Base-by-base conservation (phyloP, 2,329 filamentous ascomycete species). In the Neonectria ditissima region DNA sequence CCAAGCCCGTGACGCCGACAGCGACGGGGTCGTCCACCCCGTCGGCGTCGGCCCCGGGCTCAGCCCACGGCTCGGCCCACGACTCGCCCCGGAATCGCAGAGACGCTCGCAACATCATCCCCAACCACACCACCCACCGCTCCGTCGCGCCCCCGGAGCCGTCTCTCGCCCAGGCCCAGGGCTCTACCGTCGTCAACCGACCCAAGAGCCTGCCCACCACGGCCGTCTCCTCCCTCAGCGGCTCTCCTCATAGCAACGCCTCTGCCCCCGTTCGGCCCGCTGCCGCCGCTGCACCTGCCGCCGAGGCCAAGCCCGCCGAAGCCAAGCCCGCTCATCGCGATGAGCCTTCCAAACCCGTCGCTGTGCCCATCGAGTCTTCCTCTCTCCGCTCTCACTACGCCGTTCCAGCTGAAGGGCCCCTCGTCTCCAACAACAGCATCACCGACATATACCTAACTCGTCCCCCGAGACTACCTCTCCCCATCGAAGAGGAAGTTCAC, bases 401-500 rank as follows among this genome's bases (percentile, higher is more conserved):
- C 37, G 70, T 75, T 67, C 77, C 77, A 57, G 54, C 79, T 66
- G 82, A 86, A 48, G 71, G 79, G 30, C 78, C 81, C 43, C 79
- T 84, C 65, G 76, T 85, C 53, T 79, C 83, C 59, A 85, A 84
- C 66, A 86, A 79, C 77, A 90, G 88, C 73, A 78, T 90, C 69
- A 88, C 87, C 68, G 87, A 88, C 69, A 86, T 90, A 81, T 90
- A 89, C 73, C 80, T 87, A 73, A 83, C 85, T 62, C 86, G 91
- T n/a, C 95, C 95, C 48, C 95, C 95, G 54, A 91, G 95, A 65
- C 84, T 98, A 73, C 95, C 95, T 62, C 87, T 98, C 63, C 94
- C 95, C 58, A 97, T 98, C 73, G 94, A 97, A 73, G 93, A 97
- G 82, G 94, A 97, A 77, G 87, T 92, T 14, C 91, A 96, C 72